Percentiles rank a stretch among this genome's conserved stretches.
phyloP scores from a whole-genome alignment of 306 rosid species.

The Lithocarpus polystachyus region DNA sequence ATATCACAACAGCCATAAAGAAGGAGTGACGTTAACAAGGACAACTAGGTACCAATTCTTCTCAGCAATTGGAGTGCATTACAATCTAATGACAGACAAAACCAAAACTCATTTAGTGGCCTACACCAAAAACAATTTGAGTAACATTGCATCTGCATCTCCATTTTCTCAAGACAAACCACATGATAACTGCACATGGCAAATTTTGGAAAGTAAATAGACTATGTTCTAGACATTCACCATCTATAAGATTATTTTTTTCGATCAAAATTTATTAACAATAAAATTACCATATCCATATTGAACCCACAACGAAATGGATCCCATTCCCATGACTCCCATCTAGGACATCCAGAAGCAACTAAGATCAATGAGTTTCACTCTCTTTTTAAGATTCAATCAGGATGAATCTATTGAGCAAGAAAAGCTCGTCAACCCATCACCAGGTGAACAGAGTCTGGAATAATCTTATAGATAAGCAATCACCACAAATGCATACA shows the following conservation, averaged over 20 bases:
- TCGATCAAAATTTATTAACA: background rate
- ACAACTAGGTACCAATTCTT: background rate
- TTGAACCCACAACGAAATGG: too few relatives aligned
- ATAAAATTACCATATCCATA: background rate
- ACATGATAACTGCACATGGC: background rate
- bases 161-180: background rate
- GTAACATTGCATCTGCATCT: background rate
- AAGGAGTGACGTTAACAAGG: background rate
- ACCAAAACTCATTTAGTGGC: background rate
- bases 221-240: background rate
- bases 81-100: background rate
- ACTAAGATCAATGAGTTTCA: background rate
- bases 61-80: background rate
- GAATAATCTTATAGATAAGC: background rate
- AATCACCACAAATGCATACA: background rate
- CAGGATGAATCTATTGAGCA: background rate
- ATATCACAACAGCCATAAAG: background rate
- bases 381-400: too few relatives aligned
- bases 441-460: background rate
- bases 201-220: background rate
- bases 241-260: background rate
- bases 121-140: background rate
- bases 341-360: too few relatives aligned
- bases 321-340: too few relatives aligned
- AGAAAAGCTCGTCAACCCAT: background rate